Percentiles rank a stretch among this genome's conserved stretches.
Conservation (phyloP, 257 asterid species). For the Scutellaria barbata region DNA sequence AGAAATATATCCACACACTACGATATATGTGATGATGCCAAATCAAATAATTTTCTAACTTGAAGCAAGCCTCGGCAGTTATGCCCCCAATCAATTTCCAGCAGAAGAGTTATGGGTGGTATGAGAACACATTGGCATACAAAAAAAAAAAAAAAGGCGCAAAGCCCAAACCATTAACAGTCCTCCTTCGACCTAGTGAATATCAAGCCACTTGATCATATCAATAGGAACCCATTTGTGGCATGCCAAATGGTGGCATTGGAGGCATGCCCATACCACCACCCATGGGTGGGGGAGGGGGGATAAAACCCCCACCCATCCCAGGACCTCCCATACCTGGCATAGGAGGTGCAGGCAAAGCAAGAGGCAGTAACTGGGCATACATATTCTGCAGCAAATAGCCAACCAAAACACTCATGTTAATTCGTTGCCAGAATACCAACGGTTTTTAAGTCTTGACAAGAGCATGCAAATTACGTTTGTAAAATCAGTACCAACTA, state of each 20-base stretch:
- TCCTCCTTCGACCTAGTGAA: conserved; percentile 30
- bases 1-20: conserved; percentile 66
- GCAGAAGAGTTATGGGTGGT: not conserved
- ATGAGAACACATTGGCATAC: conserved; percentile 15
- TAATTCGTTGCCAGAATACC: not conserved
- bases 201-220: conserved; percentile 23
- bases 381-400: conserved; percentile 83
- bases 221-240: conserved; percentile 93
- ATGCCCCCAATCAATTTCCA: conserved; percentile 34
- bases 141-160: not conserved
- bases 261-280: conserved; percentile 90
- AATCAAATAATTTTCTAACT: conserved; percentile 41
- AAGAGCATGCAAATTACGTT: too few relatives aligned
- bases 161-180: conserved; percentile 5
- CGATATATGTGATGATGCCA: conserved; percentile 41
- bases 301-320: conserved; percentile 68
- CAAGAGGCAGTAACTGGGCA: conserved; percentile 97
- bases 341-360: conserved; percentile 98
- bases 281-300: conserved; percentile 71
- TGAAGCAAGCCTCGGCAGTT: conserved; percentile 29
- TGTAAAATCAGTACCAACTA: not conserved
- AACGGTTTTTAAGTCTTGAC: too few relatives aligned
- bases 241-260: conserved; percentile 95
- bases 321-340: conserved; percentile 75
- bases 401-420: conserved; percentile 19